Percentiles rank a stretch among this genome's conserved stretches.
These are phyloP conservation scores for Ophiostoma ips DNA, from an alignment of 2,329 filamentous ascomycete species.

Conservation along the genomic window DNA sequence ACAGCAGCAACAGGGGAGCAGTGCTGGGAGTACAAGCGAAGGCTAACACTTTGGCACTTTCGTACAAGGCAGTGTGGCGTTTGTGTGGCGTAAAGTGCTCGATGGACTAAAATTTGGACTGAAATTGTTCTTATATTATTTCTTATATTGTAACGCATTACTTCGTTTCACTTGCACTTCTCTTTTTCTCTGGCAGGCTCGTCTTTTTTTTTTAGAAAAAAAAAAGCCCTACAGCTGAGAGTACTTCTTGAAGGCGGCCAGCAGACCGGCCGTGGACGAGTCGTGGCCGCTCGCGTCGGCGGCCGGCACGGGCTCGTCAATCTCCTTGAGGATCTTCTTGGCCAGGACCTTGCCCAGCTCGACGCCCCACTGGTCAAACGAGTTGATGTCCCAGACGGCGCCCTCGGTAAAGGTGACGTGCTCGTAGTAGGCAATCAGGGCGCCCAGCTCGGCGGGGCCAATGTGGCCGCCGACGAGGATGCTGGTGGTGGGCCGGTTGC, in stretches of 20 bases:
- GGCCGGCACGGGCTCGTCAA: slow-evolving; percentile 46
- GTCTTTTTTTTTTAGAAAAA: too few species aligned
- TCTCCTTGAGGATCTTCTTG: slow-evolving; percentile 78
- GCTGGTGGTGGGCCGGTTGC: slow-evolving; percentile 91
- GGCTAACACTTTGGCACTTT: too few species aligned
- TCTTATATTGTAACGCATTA: too few species aligned
- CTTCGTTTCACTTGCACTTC: too few species aligned
- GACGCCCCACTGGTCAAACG: slow-evolving; percentile 98
- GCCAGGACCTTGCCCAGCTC: slow-evolving; percentile 94
- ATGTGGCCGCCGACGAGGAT: slow-evolving; percentile 85
- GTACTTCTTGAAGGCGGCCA: slow-evolving; percentile 81
- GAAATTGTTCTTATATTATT: too few species aligned
- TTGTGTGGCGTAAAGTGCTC: too few species aligned
- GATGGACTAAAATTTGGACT: too few species aligned
- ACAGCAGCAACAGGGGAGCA: background rate
- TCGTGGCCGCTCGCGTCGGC: slow-evolving; percentile 66
- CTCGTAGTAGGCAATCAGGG: slow-evolving; percentile 97
- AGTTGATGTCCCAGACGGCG: slow-evolving; percentile 98
- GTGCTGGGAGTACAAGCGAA: background rate
- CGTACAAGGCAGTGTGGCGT: background rate
- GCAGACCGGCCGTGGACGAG: slow-evolving; percentile 72
- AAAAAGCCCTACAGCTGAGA: slow-evolving; percentile 27
- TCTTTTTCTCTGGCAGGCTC: too few species aligned
- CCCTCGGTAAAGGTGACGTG: slow-evolving; percentile 97
- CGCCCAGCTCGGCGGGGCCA: slow-evolving; percentile 83